Conservation (phyloP, 116 monocot genomes). For the Dioscorea cayenensis region DNA sequence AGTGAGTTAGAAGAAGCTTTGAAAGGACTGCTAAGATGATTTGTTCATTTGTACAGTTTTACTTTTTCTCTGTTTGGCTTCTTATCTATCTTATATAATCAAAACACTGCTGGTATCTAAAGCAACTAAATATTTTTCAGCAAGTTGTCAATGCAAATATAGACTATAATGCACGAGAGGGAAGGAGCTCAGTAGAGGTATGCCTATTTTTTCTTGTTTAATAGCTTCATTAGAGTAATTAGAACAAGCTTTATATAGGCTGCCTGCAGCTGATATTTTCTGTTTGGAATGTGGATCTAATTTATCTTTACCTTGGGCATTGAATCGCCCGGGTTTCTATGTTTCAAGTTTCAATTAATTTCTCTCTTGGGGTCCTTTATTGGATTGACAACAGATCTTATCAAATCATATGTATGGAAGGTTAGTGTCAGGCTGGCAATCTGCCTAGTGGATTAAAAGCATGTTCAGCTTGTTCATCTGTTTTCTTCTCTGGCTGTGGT, state of each 20-base stretch:
- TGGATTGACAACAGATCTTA: no score
- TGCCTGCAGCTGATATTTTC: no score
- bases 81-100: background rate
- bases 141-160: slow-evolving; percentile 81
- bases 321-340: no score
- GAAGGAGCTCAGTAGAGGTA: slow-evolving; percentile 86
- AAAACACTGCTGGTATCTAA: background rate
- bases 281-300: no score
- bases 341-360: no score
- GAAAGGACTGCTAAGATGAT: background rate
- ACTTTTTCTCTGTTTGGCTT: background rate
- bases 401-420: no score
- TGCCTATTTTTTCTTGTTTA: background rate
- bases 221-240: background rate
- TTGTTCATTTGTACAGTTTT: background rate
- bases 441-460: no score
- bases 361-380: no score
- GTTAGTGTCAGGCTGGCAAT: no score
- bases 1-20: background rate
- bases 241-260: background rate
- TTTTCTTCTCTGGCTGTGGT: no score
- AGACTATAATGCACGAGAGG: slow-evolving; percentile 83
- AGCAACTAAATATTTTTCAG: slow-evolving; percentile 27
- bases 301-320: no score
- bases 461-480: no score